Evolutionary conservation across 129 eudicot genomes (phyloP), one percentile per base, ranked within the genome.

Genomic region (Ambrosia artemisiifolia): DNA sequence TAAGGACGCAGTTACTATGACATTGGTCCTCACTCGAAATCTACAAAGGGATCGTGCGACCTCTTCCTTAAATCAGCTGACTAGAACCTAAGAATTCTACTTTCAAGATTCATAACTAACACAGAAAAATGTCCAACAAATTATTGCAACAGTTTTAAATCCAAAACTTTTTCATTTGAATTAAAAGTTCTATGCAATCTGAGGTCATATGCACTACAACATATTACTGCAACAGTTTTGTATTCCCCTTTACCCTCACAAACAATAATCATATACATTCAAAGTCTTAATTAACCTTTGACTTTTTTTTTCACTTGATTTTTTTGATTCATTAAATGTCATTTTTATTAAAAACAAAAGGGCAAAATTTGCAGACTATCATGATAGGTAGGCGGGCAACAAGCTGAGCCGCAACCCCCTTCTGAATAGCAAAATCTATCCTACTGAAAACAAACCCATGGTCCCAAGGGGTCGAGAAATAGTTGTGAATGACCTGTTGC

Each of bases 221-320:
- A 33, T 32, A 5, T 35, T 35, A 8, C 56, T 14, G 48, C 6
- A 50, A 40, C 28, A 53, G 14, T 16, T 56, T 16, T 10, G 2
- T 43, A 16, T n/a, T 30, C 40, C 66, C 46, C 61, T 56, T 28
- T 34, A 60, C 54, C 2, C 43, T 19, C 28, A 63, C 47, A 53
- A 51, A 67, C 32, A 68, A 30, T 30, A 7, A 18, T 68, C 19
- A 53, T 43, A 65, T 14, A 20, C 36, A 30, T n/a, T 51, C 30
- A 51, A 69, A 50, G 60, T 9, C 47, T n/a, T n/a, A n/a, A n/a
- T 68, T 68, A 14, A 49, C 62, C 47, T 68, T 48, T 48, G 18
- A 68, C 46, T 30, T 44, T 12, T 24, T 2, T 20, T 8, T 33
- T 5, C 71, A n/a, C n/a, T n/a, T n/a, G n/a, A n/a, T n/a, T n/a